Evolutionary conservation across 2,329 filamentous ascomycete genomes (phyloP), one percentile per base, ranked within the genome.

Genomic region (Aquanectria penicillioides): DNA sequence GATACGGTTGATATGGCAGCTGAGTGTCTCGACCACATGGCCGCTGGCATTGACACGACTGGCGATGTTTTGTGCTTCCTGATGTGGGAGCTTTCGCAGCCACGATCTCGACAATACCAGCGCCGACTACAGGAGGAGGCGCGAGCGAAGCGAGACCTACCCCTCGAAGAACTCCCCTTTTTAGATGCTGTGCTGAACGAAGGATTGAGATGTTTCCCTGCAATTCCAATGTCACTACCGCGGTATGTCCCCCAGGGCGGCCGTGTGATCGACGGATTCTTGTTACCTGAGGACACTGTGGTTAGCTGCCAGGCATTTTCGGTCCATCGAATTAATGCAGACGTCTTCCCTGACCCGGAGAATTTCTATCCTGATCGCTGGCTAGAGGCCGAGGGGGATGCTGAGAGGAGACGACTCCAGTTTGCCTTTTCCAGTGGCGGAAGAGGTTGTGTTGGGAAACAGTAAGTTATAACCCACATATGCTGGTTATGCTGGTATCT

Each of bases 341-440:
- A 88, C 54, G 89, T 93, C 2, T 98, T 96, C 72, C 87, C 89
- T 1, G 84, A 93, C 37, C 90, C 93, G 0, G 90, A 97, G 59
- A 77, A 74, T 6, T 97, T 94, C 71, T 82, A 89, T 47, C 94
- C 94, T 0, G 91, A 94, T 55, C 84, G 94, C 65, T 97, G 94
- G 94, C 85, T 97, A 63, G 86, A 83, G 13, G 81, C 84, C 8
- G 83, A 89, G 40, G 92, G 91, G 2, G 92, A 94, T 67, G 83
- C 89, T 58, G 90, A 94, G 67, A 80, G 86, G 56, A 85, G 85
- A 65, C 78, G 85, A 37, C 69, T 86, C 7, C 85, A 89, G 68
- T 90, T 89, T 77, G 84, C 89, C 0, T 90, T 91, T 77, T 83
- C 86, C 6, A 84, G 80, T 43, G 89, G 89, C 5, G 88, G 86